Evolutionary conservation across 2,329 filamentous ascomycete species (phyloP).

Genomic region (Colletotrichum falcatum): DNA sequence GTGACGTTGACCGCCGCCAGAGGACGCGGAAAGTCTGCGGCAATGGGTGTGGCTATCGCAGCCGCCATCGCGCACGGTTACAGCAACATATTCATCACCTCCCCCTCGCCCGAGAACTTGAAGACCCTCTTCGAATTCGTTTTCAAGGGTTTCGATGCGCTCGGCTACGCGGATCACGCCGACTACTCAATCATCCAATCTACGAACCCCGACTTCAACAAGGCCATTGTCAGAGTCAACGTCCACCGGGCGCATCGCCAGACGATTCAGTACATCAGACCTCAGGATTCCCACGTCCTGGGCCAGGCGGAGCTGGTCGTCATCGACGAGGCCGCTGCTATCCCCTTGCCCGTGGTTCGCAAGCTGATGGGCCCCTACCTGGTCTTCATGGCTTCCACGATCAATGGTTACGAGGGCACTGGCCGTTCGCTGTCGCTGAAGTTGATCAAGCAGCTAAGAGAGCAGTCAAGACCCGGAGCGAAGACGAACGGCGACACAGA

Average conservation of each 20-base stretch:
- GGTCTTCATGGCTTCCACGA: slow-evolving; percentile 99
- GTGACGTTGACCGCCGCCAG: slow-evolving; percentile 93
- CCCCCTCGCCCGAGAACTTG: slow-evolving; percentile 96
- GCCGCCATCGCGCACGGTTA: slow-evolving; percentile 96
- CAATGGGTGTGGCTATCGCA: slow-evolving; percentile 92
- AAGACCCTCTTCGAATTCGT: slow-evolving; percentile 99
- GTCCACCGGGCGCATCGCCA: slow-evolving; percentile 94
- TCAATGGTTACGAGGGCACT: slow-evolving; percentile 98
- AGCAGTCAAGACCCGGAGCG: slow-evolving; percentile 81
- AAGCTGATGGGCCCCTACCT: slow-evolving; percentile 97
- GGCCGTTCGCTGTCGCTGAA: slow-evolving; percentile 95
- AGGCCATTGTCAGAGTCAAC: slow-evolving; percentile 97
- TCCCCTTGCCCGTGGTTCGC: slow-evolving; percentile 89
- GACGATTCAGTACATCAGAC: slow-evolving; percentile 98
- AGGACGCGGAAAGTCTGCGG: slow-evolving; percentile 97
- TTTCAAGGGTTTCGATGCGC: slow-evolving; percentile 96
- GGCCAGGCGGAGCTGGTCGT: slow-evolving; percentile 96
- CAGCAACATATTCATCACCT: slow-evolving; percentile 99
- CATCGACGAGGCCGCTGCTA: slow-evolving; percentile 97
- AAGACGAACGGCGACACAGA: slow-evolving; percentile 70
- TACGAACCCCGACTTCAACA: slow-evolving; percentile 98
- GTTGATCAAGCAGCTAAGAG: slow-evolving; percentile 94
- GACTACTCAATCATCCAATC: slow-evolving; percentile 99
- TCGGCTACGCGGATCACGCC: slow-evolving; percentile 93
- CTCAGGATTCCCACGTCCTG: slow-evolving; percentile 93